These are phyloP conservation scores for Aquilaria sinensis DNA, from an alignment of 345 rosid genomes.

Conservation along the genomic window DNA sequence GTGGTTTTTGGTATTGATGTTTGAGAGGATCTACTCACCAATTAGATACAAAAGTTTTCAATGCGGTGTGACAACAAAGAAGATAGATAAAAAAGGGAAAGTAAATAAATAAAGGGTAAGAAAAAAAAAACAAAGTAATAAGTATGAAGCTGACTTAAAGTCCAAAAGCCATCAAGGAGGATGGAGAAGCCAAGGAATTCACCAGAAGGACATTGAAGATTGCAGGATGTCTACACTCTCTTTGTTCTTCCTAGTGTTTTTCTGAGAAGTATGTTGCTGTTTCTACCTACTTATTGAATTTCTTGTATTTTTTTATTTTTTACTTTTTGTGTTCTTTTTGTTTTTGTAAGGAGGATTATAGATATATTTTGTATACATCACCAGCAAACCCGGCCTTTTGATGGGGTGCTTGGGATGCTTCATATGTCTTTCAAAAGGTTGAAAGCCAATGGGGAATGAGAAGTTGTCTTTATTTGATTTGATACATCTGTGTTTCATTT, in stretches of 20 bases:
- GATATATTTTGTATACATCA: conserved; percentile 11
- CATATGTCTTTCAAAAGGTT: conserved; percentile 49
- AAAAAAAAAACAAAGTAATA: conserved; percentile 23
- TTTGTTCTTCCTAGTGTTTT: conserved; percentile 23
- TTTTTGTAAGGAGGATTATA: conserved; percentile 13
- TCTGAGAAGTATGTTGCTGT: conserved; percentile 19
- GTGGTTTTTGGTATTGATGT: conserved; percentile 21
- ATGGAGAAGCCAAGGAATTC: conserved; percentile 13
- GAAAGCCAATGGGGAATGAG: conserved; percentile 41
- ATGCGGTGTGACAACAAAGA: conserved; percentile 18
- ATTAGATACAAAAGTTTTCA: conserved; percentile 15
- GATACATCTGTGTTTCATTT: conserved; percentile 27
- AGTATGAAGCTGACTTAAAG: conserved; percentile 22
- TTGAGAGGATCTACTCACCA: conserved; percentile 22
- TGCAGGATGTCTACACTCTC: conserved; percentile 15
- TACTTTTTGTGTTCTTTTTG: conserved; percentile 1
- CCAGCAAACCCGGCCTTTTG: conserved; percentile 30
- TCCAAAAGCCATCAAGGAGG: conserved; percentile 24
- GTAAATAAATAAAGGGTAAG: conserved; percentile 24
- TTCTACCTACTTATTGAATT: not conserved
- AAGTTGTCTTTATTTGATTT: conserved; percentile 38
- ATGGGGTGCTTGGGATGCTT: conserved; percentile 42
- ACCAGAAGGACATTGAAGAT: conserved; percentile 24
- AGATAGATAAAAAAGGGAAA: conserved; percentile 16
- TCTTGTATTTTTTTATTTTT: not conserved